Base-by-base conservation (phyloP, 2,329 filamentous ascomycete genomes). In the Dactylellina drechsleri region DNA sequence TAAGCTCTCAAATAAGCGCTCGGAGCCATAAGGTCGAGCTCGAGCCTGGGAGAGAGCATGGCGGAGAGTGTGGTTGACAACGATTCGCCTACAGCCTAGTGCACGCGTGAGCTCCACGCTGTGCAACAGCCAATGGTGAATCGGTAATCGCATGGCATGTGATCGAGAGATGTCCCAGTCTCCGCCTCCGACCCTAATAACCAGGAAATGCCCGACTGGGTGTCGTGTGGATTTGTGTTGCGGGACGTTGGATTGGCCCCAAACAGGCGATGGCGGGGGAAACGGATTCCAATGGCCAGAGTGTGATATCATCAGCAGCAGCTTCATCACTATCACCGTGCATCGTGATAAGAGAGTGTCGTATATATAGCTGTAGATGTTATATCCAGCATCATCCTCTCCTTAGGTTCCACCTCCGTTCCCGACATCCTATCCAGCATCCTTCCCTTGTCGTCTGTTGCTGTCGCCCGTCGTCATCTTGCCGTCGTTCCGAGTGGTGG, bases 231-330 rank as follows among this genome's bases (percentile, higher is more conserved):
- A 36, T 36, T 36, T 62, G 70, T 67, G 61, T 66, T 74, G 70
- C 28, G 31, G 16, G 28, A 36, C 65, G 62, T 74, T 74, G 70
- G 47, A 70, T 56, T 62, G 66, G 12, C 20, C 10, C 31, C 31
- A 36, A 10, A 36, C 31, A 5, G 31, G 31, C 31, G 31, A 8
- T 5, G 10, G 31, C n/a, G 6, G 31, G 31, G 31, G 6, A 36
- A 36, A 3, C 3, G 31, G 10, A 1, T 36, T 10, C 31, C 31
- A 36, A 36, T 36, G 31, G 31, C 31, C 31, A 36, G 31, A 36
- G 31, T 36, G 66, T 70, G 66, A 70, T 70, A 62, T 62, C 57
- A 70, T 62, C 20, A n/a, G 23, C 23, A 23, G 23, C 10, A 36
- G 31, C 5, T 36, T 36, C 6, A 7, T 10, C 31, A 36, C 31